Percentiles rank a stretch among this genome's conserved stretches.
Conservation (phyloP, 2,329 filamentous ascomycete genomes). For the Sporothrix inflata region DNA sequence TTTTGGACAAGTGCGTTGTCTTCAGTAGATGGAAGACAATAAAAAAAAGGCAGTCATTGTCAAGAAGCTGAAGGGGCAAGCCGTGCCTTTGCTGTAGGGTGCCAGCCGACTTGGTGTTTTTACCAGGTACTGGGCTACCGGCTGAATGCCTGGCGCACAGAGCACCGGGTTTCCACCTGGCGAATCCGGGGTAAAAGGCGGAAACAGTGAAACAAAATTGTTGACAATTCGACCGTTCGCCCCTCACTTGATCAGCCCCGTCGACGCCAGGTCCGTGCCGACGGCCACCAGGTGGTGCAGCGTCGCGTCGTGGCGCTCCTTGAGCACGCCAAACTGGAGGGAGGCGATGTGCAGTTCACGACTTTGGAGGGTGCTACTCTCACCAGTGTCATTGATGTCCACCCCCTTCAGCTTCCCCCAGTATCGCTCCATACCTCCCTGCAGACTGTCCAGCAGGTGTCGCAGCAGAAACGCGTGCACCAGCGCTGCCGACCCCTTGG, state of each 20-base stretch:
- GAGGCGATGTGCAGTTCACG: not conserved
- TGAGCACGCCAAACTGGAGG: conserved; percentile 6
- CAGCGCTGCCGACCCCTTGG: conserved; percentile 41
- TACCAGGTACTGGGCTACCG: not conserved
- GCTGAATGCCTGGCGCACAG: not conserved
- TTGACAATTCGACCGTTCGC: too few species aligned
- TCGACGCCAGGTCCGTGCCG: conserved; percentile 9
- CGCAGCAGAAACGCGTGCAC: conserved; percentile 42
- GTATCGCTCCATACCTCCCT: not conserved
- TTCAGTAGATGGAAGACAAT: too few species aligned
- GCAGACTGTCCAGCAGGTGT: conserved; percentile 40
- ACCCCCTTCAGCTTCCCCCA: not conserved
- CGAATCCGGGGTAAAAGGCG: not conserved
- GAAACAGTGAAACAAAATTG: not conserved
- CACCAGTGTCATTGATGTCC: not conserved
- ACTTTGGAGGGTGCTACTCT: not conserved
- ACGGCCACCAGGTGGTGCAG: conserved; percentile 16
- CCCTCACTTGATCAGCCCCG: conserved; percentile 16
- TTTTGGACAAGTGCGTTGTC: not conserved
- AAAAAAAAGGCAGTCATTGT: too few species aligned
- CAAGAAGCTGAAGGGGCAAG: too few species aligned
- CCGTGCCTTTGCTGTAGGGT: not conserved
- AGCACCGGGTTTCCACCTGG: not conserved
- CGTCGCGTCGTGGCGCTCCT: conserved; percentile 9
- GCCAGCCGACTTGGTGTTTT: not conserved